A percentile compares a stretch with the other conserved stretches of the same genome.
Evolutionary conservation across 2,329 filamentous ascomycete species (phyloP).

Genomic region (Claviceps capensis): DNA sequence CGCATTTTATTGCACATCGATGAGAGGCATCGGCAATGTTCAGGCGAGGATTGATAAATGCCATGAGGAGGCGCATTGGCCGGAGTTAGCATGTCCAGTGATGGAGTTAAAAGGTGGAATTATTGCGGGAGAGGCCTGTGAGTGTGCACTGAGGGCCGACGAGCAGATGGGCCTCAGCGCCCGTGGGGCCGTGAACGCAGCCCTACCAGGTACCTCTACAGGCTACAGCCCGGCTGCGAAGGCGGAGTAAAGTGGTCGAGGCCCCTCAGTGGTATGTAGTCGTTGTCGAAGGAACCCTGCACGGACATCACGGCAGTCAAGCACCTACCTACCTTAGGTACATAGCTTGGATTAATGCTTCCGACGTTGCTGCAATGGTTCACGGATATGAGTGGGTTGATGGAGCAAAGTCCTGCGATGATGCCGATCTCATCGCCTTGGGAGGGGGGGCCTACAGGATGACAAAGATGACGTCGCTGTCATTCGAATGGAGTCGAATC

Average conservation of each 20-base stretch:
- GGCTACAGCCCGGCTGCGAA: constrained; percentile 26
- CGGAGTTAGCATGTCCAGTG: constrained; percentile 31
- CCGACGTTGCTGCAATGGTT: background rate
- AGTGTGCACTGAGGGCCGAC: constrained; percentile 40
- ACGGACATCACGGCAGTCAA: constrained; percentile 25
- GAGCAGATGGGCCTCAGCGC: constrained; percentile 34
- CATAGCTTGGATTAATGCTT: background rate
- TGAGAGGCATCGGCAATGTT: constrained; percentile 41
- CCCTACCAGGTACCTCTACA: constrained; percentile 30
- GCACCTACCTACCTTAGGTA: background rate
- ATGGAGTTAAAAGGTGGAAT: constrained; percentile 38
- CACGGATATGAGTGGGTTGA: background rate
- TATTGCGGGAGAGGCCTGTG: constrained; percentile 30
- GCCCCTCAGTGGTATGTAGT: constrained; percentile 43
- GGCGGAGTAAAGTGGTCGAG: constrained; percentile 46
- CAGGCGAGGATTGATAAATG: constrained; percentile 39
- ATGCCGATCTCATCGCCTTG: constrained; percentile 3
- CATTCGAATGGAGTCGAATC: background rate
- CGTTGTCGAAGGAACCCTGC: constrained; percentile 49
- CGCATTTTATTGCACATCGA: constrained; percentile 49
- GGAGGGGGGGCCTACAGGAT: constrained; percentile 3
- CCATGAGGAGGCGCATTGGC: constrained; percentile 28
- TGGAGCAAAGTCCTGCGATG: constrained; percentile 5
- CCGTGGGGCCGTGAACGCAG: constrained; percentile 30
- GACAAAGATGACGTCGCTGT: constrained; percentile 4